Conservation (phyloP, 768 basidiomycete species). For the Lactarius hengduanensis region DNA sequence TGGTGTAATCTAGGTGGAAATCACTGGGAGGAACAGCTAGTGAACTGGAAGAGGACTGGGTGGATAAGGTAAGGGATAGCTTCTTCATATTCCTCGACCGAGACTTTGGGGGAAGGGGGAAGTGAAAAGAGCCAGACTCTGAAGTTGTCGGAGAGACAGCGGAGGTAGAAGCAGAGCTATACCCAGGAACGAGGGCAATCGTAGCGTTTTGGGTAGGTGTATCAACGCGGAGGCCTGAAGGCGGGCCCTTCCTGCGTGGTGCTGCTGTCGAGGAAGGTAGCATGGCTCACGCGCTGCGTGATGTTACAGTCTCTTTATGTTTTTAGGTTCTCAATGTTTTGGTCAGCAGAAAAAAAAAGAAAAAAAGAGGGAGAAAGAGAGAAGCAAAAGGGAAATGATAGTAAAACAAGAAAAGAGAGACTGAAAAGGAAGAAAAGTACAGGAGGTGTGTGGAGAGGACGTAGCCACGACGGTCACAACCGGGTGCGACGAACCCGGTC, state of each 20-base stretch:
- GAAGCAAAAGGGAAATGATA: slow-evolving; percentile 18
- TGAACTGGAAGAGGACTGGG: slow-evolving; percentile 56
- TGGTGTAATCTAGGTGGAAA: slow-evolving; percentile 35
- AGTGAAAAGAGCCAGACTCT: slow-evolving; percentile 52
- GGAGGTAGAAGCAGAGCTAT: slow-evolving; percentile 45
- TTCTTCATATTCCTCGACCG: slow-evolving; percentile 72
- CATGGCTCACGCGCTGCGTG: slow-evolving; percentile 37
- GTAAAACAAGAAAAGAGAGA: slow-evolving; percentile 30
- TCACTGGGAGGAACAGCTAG: slow-evolving; percentile 41
- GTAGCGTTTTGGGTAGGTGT: slow-evolving; percentile 49
- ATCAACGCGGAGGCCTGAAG: slow-evolving; percentile 58
- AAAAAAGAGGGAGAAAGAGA: slow-evolving; percentile 30
- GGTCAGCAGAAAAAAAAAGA: slow-evolving; percentile 23
- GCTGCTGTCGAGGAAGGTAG: slow-evolving; percentile 32
- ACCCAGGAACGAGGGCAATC: slow-evolving; percentile 49
- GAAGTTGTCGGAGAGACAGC: slow-evolving; percentile 52
- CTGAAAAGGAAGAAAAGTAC: slow-evolving; percentile 20
- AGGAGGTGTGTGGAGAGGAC: slow-evolving; percentile 8
- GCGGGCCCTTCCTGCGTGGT: slow-evolving; percentile 50
- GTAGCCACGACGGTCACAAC: slow-evolving; percentile 4
- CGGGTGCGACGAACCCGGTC: not conserved
- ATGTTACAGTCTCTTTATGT: slow-evolving; percentile 9
- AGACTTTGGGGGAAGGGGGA: slow-evolving; percentile 41
- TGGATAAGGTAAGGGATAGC: slow-evolving; percentile 65
- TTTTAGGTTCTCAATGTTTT: not conserved